Evolutionary conservation across 352 stramenopile genomes (phyloP), one percentile per base, ranked within the genome.

Genomic region (Detonula confervacea): DNA sequence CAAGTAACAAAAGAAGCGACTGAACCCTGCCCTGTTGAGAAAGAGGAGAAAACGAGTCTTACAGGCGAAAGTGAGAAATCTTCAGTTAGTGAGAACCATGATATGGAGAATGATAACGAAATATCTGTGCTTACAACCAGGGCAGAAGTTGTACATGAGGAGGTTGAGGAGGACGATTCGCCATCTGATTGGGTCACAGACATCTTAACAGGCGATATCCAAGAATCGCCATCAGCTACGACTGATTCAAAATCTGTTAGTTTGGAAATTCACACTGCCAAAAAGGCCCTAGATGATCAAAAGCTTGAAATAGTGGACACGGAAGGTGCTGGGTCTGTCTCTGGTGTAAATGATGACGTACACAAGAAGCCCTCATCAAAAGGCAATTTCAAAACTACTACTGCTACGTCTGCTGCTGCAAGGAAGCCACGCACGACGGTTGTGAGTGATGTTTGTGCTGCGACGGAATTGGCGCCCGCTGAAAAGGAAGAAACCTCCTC

Each of bases 381-480:
- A 14, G 2, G 20, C 29, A 47, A 64, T 59, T 52, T 37, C 29
- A 35, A 73, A 54, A 73, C 64, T 55, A 39, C 49, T 39, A 49
- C 44, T 56, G 20, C 69, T 64, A n/a, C 29, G 22, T n/a, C 6
- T 52, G 11, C 33, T 47, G 52, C 52, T 12, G 46, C 66, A 12
- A 70, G 22, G 54, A 42, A 47, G 33, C 5, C 57, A 30, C 73
- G 63, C 12, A 46, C 55, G 3, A 75, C 73, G 18, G 64, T 71
- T 49, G 54, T 73, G 6, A 73, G 46, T 61, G 63, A 81, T 46
- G 57, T 75, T 27, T 56, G 30, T 14, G 14, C 57, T 42, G 59
- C 33, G 8, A 12, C 61, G 54, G 20, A 16, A 6, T 22, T 16
- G 3, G 61, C 0, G 46, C 16, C 20, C 47, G 30, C 39, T 2